Conservation (phyloP, 2,329 filamentous ascomycete species). For the Elsinoe necatrix region DNA sequence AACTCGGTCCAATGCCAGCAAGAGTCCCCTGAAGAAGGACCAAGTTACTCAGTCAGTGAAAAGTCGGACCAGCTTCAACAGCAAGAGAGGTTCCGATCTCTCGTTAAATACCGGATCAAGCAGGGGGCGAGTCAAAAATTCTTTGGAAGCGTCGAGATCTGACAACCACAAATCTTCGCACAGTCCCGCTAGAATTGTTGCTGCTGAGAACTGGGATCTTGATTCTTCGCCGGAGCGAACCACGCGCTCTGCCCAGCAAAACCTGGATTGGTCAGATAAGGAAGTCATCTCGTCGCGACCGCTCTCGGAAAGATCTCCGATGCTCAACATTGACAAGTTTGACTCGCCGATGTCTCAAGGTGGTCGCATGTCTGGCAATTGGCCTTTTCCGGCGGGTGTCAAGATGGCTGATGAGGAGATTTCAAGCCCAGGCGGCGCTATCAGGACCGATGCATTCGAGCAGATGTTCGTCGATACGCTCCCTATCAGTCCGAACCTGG, state of each 20-base stretch:
- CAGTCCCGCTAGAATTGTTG: neutral
- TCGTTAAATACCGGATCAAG: neutral
- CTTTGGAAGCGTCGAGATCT: neutral
- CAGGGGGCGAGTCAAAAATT: neutral
- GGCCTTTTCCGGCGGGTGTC: slow-evolving; percentile 13
- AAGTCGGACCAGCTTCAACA: neutral
- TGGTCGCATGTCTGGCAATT: slow-evolving; percentile 16
- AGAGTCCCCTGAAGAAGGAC: slow-evolving; percentile 7
- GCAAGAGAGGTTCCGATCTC: neutral
- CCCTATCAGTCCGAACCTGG: slow-evolving; percentile 19
- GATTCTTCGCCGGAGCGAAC: neutral
- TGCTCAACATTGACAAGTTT: neutral
- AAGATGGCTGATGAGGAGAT: slow-evolving; percentile 15
- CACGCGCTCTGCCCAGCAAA: neutral
- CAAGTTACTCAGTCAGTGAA: neutral
- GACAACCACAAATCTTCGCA: neutral
- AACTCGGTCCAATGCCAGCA: slow-evolving; percentile 10
- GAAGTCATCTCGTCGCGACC: slow-evolving; percentile 14
- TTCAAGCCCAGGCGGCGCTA: slow-evolving; percentile 19
- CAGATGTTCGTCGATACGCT: slow-evolving; percentile 28
- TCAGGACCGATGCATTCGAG: slow-evolving; percentile 28
- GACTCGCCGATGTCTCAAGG: slow-evolving; percentile 11
- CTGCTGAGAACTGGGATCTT: neutral
- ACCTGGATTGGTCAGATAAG: slow-evolving; percentile 11
- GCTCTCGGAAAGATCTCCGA: neutral